phyloP scores from a whole-genome alignment of 805 yeast genomes.

The Candida palmyrensis region DNA sequence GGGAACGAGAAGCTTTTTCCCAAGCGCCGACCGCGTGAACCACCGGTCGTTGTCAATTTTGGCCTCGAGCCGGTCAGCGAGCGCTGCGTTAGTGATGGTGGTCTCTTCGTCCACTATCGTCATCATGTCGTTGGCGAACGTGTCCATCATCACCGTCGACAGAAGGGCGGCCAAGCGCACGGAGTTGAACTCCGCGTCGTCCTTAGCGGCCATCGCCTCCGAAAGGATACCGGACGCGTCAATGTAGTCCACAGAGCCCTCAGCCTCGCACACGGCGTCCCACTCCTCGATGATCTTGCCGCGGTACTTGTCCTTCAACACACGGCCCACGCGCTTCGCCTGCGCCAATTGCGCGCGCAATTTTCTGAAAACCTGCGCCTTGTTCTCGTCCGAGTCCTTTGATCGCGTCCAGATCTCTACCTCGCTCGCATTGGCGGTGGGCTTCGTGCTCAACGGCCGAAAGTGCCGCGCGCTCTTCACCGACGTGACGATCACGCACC shows the following conservation, averaged over 20 bases:
- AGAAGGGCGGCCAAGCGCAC: constrained; percentile 71
- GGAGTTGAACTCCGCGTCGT: constrained; percentile 65
- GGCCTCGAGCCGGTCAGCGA: constrained; percentile 73
- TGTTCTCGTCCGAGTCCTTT: constrained; percentile 69
- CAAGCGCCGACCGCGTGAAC: constrained; percentile 47
- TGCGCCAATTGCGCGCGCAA: constrained; percentile 44
- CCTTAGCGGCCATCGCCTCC: constrained; percentile 64
- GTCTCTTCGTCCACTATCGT: constrained; percentile 81
- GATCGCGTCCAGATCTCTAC: constrained; percentile 66
- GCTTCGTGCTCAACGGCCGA: constrained; percentile 45
- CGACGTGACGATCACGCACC: constrained; percentile 66
- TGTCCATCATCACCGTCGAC: constrained; percentile 72
- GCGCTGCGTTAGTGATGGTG: constrained; percentile 63
- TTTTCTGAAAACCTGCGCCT: constrained; percentile 58
- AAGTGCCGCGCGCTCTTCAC: constrained; percentile 82
- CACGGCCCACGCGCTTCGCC: constrained; percentile 54
- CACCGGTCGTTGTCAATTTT: constrained; percentile 73
- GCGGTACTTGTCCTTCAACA: constrained; percentile 69
- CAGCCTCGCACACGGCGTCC: constrained; percentile 39
- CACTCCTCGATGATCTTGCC: constrained; percentile 87
- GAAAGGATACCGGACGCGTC: constrained; percentile 49
- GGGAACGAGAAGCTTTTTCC: constrained; percentile 50
- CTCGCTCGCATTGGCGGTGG: constrained; percentile 36
- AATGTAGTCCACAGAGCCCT: constrained; percentile 35
- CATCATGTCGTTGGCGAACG: constrained; percentile 84